Percentiles rank a stretch among this genome's conserved stretches.
These are phyloP conservation scores for Cordia subcordata DNA, from an alignment of 257 asterid species.

Conservation along the genomic window DNA sequence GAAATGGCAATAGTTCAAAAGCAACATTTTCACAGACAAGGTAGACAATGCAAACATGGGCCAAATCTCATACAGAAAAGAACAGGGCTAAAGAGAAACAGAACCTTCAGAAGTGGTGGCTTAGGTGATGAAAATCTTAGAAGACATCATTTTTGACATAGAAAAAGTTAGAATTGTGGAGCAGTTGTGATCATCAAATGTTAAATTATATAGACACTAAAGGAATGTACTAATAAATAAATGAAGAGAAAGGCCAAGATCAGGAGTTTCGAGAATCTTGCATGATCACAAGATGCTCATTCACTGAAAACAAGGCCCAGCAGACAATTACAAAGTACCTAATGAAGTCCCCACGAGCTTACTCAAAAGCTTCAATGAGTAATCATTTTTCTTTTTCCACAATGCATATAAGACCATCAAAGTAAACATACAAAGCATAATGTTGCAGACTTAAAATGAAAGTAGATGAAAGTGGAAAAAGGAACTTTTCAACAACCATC, in stretches of 20 bases:
- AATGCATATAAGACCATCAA: constrained; percentile 5
- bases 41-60: constrained; percentile 4
- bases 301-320: constrained; percentile 40
- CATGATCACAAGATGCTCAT: constrained; percentile 48
- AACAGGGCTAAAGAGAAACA: constrained; percentile 10
- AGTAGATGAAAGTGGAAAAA: constrained; percentile 47
- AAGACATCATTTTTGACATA: constrained; percentile 13
- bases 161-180: constrained; percentile 39
- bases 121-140: constrained; percentile 28
- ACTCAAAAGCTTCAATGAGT: constrained; percentile 20
- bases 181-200: constrained; percentile 40
- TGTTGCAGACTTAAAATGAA: constrained; percentile 20
- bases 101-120: constrained; percentile 26
- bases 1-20: neutral
- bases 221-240: constrained; percentile 22
- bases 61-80: constrained; percentile 11
- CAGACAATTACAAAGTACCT: constrained; percentile 39
- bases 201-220: constrained; percentile 27
- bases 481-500: constrained; percentile 39
- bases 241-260: constrained; percentile 24
- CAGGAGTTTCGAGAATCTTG: constrained; percentile 53
- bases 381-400: constrained; percentile 23
- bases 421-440: constrained; percentile 22
- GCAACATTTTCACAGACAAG: constrained; percentile 6
- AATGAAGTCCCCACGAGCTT: constrained; percentile 42